phyloP scores from a whole-genome alignment of 2,329 filamentous ascomycete genomes.

The Gliomastix tumulicola region DNA sequence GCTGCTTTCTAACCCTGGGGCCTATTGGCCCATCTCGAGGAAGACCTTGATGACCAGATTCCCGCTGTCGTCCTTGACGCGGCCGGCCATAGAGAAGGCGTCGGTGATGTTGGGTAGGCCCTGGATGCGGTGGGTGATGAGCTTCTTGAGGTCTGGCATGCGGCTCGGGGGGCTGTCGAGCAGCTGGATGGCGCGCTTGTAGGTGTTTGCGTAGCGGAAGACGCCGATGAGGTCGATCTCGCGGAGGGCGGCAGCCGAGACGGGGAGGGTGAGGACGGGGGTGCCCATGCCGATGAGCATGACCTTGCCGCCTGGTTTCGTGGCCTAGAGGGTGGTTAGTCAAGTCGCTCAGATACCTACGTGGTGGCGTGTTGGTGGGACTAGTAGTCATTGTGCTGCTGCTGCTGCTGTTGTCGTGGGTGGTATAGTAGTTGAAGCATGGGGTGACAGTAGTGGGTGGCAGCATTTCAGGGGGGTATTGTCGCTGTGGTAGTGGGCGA shows the following conservation, averaged over 20 bases:
- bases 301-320: conserved; percentile 61
- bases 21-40: conserved; percentile 45
- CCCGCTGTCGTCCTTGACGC: conserved; percentile 61
- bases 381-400: too few relatives aligned
- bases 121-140: conserved; percentile 64
- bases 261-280: conserved; percentile 61
- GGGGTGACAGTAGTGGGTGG: too few relatives aligned
- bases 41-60: conserved; percentile 72
- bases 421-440: neutral
- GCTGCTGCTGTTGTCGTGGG: too few relatives aligned
- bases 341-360: too few relatives aligned
- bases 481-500: too few relatives aligned
- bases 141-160: conserved; percentile 57
- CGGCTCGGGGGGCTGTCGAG: conserved; percentile 38
- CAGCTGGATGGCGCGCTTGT: conserved; percentile 43
- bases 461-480: too few relatives aligned
- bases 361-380: too few relatives aligned
- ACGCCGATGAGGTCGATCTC: conserved; percentile 68
- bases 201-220: conserved; percentile 71
- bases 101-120: conserved; percentile 57
- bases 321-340: conserved; percentile 35
- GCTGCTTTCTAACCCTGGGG: conserved; percentile 10
- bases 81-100: conserved; percentile 67
- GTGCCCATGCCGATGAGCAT: conserved; percentile 69
- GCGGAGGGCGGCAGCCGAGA: conserved; percentile 60